phyloP scores from a whole-genome alignment of 805 yeast genomes.

The Sungouiella thailandica region DNA sequence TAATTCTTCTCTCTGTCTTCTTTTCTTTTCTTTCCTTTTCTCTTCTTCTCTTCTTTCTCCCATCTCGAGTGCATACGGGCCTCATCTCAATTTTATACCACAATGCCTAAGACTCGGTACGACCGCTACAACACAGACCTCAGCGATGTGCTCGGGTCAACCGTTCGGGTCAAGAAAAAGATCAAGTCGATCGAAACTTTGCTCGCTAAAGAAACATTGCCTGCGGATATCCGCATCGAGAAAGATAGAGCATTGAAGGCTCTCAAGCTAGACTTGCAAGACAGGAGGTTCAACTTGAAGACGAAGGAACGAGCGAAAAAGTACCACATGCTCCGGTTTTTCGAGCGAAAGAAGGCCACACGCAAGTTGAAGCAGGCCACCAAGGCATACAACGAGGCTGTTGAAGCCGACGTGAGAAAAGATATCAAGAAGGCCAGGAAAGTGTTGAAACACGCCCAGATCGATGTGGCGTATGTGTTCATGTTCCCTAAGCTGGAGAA shows the following conservation, averaged over 20 bases:
- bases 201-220: slow-evolving; percentile 52
- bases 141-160: slow-evolving; percentile 14
- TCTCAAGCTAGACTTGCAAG: slow-evolving; percentile 51
- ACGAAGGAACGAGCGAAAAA: slow-evolving; percentile 56
- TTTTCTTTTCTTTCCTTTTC: neutral
- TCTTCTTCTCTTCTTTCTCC: neutral
- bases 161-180: slow-evolving; percentile 57
- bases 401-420: slow-evolving; percentile 29
- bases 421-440: slow-evolving; percentile 43
- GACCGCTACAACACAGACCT: slow-evolving; percentile 12
- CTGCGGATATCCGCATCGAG: slow-evolving; percentile 60
- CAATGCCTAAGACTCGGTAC: slow-evolving; percentile 5
- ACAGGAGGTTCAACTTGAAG: slow-evolving; percentile 39
- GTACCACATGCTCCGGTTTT: slow-evolving; percentile 91
- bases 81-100: neutral
- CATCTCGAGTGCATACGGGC: neutral
- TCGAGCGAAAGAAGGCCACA: slow-evolving; percentile 81
- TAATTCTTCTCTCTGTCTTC: neutral
- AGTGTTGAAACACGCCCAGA: slow-evolving; percentile 49
- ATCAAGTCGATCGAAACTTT: slow-evolving; percentile 82
- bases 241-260: slow-evolving; percentile 76
- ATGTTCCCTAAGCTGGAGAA: slow-evolving; percentile 76
- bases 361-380: slow-evolving; percentile 58
- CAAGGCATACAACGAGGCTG: slow-evolving; percentile 32
- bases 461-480: slow-evolving; percentile 70